Base-by-base conservation (phyloP, 202 grass and related monocot species). In the Bolboschoenoplectus hybrid region DNA sequence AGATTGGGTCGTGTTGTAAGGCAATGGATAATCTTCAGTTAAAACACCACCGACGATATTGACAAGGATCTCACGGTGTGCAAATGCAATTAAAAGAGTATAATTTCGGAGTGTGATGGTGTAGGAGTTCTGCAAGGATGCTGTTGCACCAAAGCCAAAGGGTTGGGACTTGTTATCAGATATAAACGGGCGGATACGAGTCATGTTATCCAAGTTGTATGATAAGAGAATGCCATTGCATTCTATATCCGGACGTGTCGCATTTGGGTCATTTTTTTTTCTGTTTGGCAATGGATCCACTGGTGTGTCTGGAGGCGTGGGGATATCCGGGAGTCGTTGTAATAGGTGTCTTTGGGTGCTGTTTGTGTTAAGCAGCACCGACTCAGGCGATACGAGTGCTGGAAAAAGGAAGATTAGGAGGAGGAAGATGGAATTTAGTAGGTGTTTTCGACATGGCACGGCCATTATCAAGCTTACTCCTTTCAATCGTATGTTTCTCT, bases 151-250 rank as follows among this genome's bases (percentile, higher is more conserved):
- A 71, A 97, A 97, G 5, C 89, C 82, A 86, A 91, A 94, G 6
- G 92, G 89, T 88, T 97, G 94, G 1, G 75, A 47, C 36, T 63
- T 11, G 3, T 69, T 74, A 46, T 53, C 58, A n/a, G 50, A 2
- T 4, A 88, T 75, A 85, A 90, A 91, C 0, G 94, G 94, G 65
- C 91, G 88, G 86, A 97, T 94, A 91, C 61, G 87, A 3, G 82
- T 36, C 14, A 67, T 82, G 7, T 20, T 1, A 40, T 89, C 67
- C 35, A 94, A 81, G 34, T 63, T 61, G 89, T 97, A 97, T 20
- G 63, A 67, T 69, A 97, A 89, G 19, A 89, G 78, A 40, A 97
- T 82, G 8, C 94, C 92, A 20, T 97, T 97, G 90, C 94, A 97
- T 36, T 85, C 88, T 49, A 36, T 5, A 47, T 89, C 71, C 0